Evolutionary conservation across 2,329 filamentous ascomycete species (phyloP), one percentile per base, ranked within the genome.

Genomic region (Diaporthe ampelina): DNA sequence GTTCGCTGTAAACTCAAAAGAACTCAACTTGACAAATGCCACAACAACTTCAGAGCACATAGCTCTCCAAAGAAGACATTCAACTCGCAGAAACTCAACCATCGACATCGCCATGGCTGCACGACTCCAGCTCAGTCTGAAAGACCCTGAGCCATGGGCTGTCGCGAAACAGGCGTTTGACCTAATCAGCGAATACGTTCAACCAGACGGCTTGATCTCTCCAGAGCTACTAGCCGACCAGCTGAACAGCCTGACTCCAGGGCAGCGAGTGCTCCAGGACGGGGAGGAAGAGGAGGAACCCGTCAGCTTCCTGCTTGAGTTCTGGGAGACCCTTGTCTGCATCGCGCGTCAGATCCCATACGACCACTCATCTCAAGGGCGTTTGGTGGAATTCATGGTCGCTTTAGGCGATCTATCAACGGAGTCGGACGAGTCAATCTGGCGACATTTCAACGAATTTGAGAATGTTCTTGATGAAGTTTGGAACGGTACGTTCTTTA

Each of bases 181-280:
- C 56, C 29, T 58, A 3, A 58, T 35, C 56, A 58, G 15, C 17
- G 56, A 58, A 5, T 58, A 21, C 17, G 19, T 58, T 11, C 56
- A 58, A 58, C 56, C 56, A 13, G 54, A 57, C 29, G 37, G 56
- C 29, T 26, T 8, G 17, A 37, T 58, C 17, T 58, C 29, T n/a
- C 29, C 56, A 13, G 56, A 2, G 3, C 29, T 37, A 6, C 19
- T 37, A 4, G 56, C 29, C 29, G 8, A 10, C 29, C 56, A 58
- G 21, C 9, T 58, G 10, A 6, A 58, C 56, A 58, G 56, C 56
- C 21, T 58, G 29, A 58, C 8, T n/a, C 56, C 56, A 13, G 29
- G 29, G 56, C 56, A n/a, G 21, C 56, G 56, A 58, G 56, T n/a
- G 19, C 56, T 58, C 56, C 19, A 58, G 13, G 56, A 58, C n/a